Percentiles rank a stretch among this genome's conserved stretches.
These are phyloP conservation scores for Talaromyces sp. DNA, from an alignment of 2,329 filamentous ascomycete genomes.

Conservation along the genomic window DNA sequence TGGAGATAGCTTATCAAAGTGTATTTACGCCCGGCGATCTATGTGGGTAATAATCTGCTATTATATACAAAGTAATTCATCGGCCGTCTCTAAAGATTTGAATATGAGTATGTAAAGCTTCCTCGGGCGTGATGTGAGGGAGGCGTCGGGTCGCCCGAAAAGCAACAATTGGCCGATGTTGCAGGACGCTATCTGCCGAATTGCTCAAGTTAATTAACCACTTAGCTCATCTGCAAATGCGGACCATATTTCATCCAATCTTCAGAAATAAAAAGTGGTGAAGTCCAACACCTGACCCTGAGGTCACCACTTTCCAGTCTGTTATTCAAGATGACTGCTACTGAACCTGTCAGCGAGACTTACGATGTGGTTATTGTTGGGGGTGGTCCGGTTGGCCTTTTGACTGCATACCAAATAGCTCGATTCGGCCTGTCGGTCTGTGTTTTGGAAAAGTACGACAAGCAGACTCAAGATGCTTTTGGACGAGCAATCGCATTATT, in stretches of 20 bases:
- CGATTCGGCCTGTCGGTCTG: conserved; percentile 46
- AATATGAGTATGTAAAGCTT: neutral
- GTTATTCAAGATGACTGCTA: neutral
- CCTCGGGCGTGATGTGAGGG: neutral
- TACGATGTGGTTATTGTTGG: conserved; percentile 43
- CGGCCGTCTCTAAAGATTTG: neutral
- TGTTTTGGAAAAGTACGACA: conserved; percentile 45
- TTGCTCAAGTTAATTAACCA: neutral
- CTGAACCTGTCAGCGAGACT: neutral
- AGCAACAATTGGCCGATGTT: neutral
- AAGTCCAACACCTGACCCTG: neutral
- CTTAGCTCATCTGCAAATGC: neutral
- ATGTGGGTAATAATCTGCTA: neutral
- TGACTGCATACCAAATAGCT: conserved; percentile 44
- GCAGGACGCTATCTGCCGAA: neutral
- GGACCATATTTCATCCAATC: neutral
- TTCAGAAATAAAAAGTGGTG: neutral
- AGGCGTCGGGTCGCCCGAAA: neutral
- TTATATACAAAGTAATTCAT: neutral
- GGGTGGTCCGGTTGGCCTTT: conserved; percentile 44
- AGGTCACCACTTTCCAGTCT: neutral
- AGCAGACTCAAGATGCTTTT: conserved; percentile 30
- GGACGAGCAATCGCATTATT: conserved; percentile 53
- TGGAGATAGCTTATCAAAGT: neutral
- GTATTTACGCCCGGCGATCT: neutral